Base-by-base conservation (phyloP, 768 basidiomycete species). In the Phylloporus arenicola region DNA sequence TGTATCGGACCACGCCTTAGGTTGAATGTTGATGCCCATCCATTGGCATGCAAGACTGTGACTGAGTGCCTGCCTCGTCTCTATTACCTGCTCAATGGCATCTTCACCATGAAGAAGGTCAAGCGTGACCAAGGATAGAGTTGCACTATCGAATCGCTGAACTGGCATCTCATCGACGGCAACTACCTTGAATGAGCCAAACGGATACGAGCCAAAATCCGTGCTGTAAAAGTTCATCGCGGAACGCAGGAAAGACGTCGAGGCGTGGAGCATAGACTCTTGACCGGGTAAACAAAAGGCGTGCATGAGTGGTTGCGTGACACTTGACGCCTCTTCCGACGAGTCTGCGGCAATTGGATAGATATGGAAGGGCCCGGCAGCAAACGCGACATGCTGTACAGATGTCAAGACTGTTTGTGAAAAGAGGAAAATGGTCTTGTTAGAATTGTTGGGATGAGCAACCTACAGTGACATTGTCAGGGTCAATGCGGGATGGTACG, bases 191-290 rank as follows among this genome's bases (percentile, higher is more conserved):
- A 88, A 90, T 16, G 94, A 96, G 37, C 84, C 82, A 68, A 94
- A 98, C 1, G 96, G 96, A 65, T 98, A 99, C 6, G 92, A 93
- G 24, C 93, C 94, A 59, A 86, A 95, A 63, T 96, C 92, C 10
- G 86, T 82, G 22, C 86, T 81, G 67, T 88, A 95, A 70, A 91
- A 96, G 57, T 78, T 84, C 91, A 98, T 95, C 10, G 93, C 92
- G 14, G 83, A 79, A 35, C 93, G 84, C 54, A 97, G 76, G 64
- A 84, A 86, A 6, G 81, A 72, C 4, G 86, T 84, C 27, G 92
- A 86, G 17, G 82, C 73, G 11, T 75, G 64, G 19, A 97, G 75
- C 58, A 83, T 75, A 8, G 76, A 71, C 63, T 94, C 89, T 50
- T 88, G 83, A 3, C 95, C 95, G 3, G 93, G 92, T 7, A 96